Evolutionary conservation across 202 grass and related monocot genomes (phyloP).

Genomic region (Bolboschoenoplectus hybrid): DNA sequence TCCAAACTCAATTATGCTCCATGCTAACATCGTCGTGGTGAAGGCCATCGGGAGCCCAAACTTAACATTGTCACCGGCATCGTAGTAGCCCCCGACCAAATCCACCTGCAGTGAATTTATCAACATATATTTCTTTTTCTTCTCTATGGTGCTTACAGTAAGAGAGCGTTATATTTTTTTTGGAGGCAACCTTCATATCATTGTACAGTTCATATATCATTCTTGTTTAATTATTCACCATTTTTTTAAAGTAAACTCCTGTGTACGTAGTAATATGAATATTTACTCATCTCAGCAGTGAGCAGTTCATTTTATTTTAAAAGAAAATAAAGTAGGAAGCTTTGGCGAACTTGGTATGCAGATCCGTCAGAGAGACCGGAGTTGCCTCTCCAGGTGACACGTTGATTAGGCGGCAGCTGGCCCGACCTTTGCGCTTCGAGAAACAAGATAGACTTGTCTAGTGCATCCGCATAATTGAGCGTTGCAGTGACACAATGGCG

Average conservation of each 20-base stretch:
- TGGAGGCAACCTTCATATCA: background rate
- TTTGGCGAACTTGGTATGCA: constrained; percentile 38
- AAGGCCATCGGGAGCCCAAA: constrained; percentile 76
- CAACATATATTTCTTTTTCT: background rate
- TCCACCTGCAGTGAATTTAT: constrained; percentile 41
- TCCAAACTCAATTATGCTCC: constrained; percentile 66
- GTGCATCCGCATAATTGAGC: constrained; percentile 76
- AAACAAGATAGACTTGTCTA: constrained; percentile 78
- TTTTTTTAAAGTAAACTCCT: background rate
- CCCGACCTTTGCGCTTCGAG: constrained; percentile 82
- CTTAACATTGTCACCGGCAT: constrained; percentile 76
- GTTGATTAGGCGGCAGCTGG: constrained; percentile 52
- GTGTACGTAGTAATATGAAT: background rate
- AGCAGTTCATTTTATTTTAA: background rate
- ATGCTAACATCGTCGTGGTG: constrained; percentile 72
- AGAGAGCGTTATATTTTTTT: background rate
- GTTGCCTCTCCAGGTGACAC: constrained; percentile 66
- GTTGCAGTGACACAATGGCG: background rate
- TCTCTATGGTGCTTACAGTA: background rate
- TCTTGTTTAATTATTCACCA: background rate
- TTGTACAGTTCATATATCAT: background rate
- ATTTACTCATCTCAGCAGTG: background rate
- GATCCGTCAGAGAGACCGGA: constrained; percentile 74
- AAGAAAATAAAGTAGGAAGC: too few species aligned
- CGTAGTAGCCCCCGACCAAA: constrained; percentile 66